phyloP scores from a whole-genome alignment of 2,329 filamentous ascomycete species.

The Aspergillus chevalieri region DNA sequence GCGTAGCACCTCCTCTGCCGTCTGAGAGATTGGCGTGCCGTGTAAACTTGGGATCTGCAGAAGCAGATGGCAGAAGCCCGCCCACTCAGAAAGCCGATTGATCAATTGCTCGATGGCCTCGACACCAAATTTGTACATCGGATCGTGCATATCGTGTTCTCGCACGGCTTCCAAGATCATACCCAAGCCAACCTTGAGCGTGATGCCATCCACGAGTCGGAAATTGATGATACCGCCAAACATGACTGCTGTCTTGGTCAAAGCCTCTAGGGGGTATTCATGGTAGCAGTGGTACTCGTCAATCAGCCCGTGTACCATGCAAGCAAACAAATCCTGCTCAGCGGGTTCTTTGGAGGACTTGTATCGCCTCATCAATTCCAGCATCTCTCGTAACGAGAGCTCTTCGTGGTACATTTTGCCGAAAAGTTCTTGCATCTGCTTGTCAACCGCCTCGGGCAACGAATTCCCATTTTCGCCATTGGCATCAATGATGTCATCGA shows the following conservation, averaged over 20 bases:
- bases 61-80: slow-evolving; percentile 83
- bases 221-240: slow-evolving; percentile 96
- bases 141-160: slow-evolving; percentile 72
- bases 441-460: slow-evolving; percentile 71
- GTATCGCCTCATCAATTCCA: slow-evolving; percentile 76
- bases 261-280: slow-evolving; percentile 90
- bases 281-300: slow-evolving; percentile 95
- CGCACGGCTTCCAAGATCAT: slow-evolving; percentile 97
- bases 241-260: slow-evolving; percentile 90
- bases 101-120: slow-evolving; percentile 89
- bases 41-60: slow-evolving; percentile 74
- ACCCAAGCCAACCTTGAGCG: slow-evolving; percentile 85
- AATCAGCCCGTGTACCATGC: slow-evolving; percentile 96
- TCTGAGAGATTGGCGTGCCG: slow-evolving; percentile 76
- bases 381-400: slow-evolving; percentile 76
- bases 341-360: slow-evolving; percentile 77
- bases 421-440: slow-evolving; percentile 94
- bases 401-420: slow-evolving; percentile 97
- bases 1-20: slow-evolving; percentile 72
- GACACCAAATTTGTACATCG: slow-evolving; percentile 97
- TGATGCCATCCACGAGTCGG: slow-evolving; percentile 81
- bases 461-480: slow-evolving; percentile 78
- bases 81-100: slow-evolving; percentile 81
- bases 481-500: slow-evolving; percentile 81
- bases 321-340: slow-evolving; percentile 92